phyloP scores from a whole-genome alignment of 2,329 filamentous ascomycete genomes.

The Teratosphaeria nubilosa region DNA sequence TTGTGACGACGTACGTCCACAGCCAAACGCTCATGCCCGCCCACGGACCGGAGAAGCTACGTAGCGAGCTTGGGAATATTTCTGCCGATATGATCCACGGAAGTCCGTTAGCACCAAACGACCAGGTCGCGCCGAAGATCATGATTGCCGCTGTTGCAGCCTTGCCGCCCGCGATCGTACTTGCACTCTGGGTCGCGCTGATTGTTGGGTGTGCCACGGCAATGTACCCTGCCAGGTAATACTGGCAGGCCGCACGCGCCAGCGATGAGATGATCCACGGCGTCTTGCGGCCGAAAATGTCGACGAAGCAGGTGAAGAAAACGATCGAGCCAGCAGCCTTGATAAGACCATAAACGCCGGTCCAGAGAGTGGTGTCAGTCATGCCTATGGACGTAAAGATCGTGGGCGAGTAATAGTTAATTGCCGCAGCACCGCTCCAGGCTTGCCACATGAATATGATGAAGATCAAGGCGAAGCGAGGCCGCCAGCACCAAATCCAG shows the following conservation, averaged over 20 bases:
- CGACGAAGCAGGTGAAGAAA: constrained; percentile 29
- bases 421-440: constrained; percentile 25
- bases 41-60: constrained; percentile 30
- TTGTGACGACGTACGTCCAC: constrained; percentile 31
- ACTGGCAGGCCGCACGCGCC: constrained; percentile 27
- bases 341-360: constrained; percentile 29
- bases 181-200: constrained; percentile 20
- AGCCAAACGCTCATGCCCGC: constrained; percentile 26
- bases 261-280: constrained; percentile 30
- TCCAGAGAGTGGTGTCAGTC: constrained; percentile 27
- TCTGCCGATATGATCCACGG: constrained; percentile 37
- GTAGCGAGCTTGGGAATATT: constrained; percentile 32
- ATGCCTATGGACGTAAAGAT: constrained; percentile 29
- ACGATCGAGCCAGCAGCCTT: constrained; percentile 28
- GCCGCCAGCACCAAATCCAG: constrained; percentile 25
- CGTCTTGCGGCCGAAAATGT: constrained; percentile 27
- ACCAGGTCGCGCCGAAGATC: constrained; percentile 30
- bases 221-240: constrained; percentile 29
- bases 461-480: constrained; percentile 31
- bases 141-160: constrained; percentile 31
- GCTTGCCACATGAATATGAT: constrained; percentile 32
- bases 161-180: constrained; percentile 28
- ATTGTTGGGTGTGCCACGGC: constrained; percentile 24
- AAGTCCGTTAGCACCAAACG: constrained; percentile 25
- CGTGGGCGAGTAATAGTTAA: constrained; percentile 29